A percentile compares a stretch with the other conserved stretches of the same genome.
Evolutionary conservation across 768 basidiomycete genomes (phyloP).

Genomic region (Suillus cothurnatus): DNA sequence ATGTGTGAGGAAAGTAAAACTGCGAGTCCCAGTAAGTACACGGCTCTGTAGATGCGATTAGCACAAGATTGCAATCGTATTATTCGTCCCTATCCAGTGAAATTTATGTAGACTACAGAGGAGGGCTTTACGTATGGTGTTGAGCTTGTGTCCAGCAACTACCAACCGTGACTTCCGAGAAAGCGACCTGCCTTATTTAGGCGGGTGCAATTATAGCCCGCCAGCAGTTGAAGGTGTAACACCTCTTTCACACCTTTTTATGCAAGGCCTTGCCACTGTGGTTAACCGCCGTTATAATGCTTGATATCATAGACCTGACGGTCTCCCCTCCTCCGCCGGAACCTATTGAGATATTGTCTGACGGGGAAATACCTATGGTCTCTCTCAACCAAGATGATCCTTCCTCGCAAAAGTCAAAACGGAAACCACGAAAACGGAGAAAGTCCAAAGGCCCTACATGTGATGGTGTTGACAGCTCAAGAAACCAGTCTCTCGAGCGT

Average conservation of each 20-base stretch:
- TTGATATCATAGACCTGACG: conserved; percentile 38
- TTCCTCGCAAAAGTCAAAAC: conserved; percentile 23
- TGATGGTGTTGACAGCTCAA: conserved; percentile 21
- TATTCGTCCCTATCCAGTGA: not conserved
- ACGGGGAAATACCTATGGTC: conserved; percentile 13
- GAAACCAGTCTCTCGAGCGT: conserved; percentile 20
- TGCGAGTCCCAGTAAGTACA: not conserved
- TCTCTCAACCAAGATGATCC: conserved; percentile 9
- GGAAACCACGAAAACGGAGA: conserved; percentile 31
- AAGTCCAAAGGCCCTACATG: conserved; percentile 19
- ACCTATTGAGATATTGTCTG: conserved; percentile 35
- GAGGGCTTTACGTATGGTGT: not conserved
- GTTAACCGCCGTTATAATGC: conserved; percentile 17
- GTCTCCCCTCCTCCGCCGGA: conserved; percentile 27
- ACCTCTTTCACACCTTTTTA: not conserved
- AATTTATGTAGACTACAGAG: not conserved
- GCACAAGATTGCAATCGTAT: not conserved
- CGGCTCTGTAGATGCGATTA: not conserved
- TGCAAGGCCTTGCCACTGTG: not conserved
- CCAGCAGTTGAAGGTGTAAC: not conserved
- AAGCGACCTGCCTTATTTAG: not conserved
- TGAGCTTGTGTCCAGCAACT: not conserved
- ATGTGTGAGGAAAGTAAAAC: not conserved
- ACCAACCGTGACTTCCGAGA: too few relatives aligned
- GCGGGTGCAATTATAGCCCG: not conserved